Evolutionary conservation across 1,284 basidiomycete species (phyloP).

Genomic region (Fomitopsis pinicola): DNA sequence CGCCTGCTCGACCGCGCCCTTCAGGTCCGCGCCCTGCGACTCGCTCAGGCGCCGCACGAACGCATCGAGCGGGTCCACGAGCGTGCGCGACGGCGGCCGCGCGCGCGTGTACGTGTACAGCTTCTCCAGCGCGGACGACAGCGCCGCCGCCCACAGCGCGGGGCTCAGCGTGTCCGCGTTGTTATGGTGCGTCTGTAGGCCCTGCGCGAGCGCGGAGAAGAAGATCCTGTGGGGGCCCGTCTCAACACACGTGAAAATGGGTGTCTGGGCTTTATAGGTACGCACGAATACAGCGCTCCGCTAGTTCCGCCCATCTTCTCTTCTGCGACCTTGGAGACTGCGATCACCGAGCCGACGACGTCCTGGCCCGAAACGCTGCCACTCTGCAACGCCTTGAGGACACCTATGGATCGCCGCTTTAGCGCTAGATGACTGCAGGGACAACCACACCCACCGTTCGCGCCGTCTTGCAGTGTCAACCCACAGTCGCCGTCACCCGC

Average conservation of each 20-base stretch:
- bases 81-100: constrained; percentile 84
- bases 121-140: constrained; percentile 59
- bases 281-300: constrained; percentile 87
- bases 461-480: constrained; percentile 76
- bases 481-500: constrained; percentile 79
- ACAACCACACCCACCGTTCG: constrained; percentile 35
- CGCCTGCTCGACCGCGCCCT: constrained; percentile 59
- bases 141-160: constrained; percentile 61
- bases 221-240: constrained; percentile 58
- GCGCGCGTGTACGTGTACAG: constrained; percentile 89
- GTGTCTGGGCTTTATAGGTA: constrained; percentile 9
- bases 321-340: constrained; percentile 74
- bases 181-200: constrained; percentile 42
- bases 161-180: constrained; percentile 36
- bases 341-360: constrained; percentile 60
- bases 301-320: constrained; percentile 91
- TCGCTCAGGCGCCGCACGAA: constrained; percentile 57
- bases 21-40: constrained; percentile 37
- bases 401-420: constrained; percentile 30
- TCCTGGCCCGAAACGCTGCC: constrained; percentile 57
- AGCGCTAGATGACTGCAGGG: background rate
- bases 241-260: background rate
- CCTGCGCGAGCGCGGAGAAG: constrained; percentile 82
- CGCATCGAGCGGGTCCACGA: constrained; percentile 88
- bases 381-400: constrained; percentile 44